Base-by-base conservation (phyloP, 148 eudicot species). In the Vaccinium corymbosum region DNA sequence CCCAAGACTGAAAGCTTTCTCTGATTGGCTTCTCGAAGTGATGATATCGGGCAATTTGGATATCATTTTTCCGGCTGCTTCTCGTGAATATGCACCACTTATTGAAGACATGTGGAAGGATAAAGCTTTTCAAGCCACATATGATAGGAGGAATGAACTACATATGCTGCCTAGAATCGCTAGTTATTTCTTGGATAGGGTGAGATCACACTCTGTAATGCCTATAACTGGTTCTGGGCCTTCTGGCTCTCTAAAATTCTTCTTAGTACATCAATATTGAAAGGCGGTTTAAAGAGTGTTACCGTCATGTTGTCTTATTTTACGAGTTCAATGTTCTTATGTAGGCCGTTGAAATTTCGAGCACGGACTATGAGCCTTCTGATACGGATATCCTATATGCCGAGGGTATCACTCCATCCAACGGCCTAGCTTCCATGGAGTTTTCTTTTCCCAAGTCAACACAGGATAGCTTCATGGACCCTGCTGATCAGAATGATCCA, bases 21-120 rank as follows among this genome's bases (percentile, higher is more conserved):
- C 97, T 19, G 92, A 91, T 68, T 93, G 98, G 96, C 91, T 95
- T 82, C 89, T 94, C 55, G 82, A 92, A 81, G 85, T 89, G 68
- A 91, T 89, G 92, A 84, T 88, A 76, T 88, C 98, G 5, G 93
- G 95, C 81, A 94, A 94, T 87, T 89, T 94, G 82, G 93, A 94
- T 53, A 85, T 81, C 83, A 85, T 93, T 48, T 91, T 92, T 80
- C 96, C 95, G 14, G 96, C 94, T 78, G 86, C 95, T 2, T 84
- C 96, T 84, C 90, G 96, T 85, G 98, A 93, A 90, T 90, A 93
- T 84, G 91, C 98, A 64, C 90, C 89, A 48, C 66, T 51, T 79
- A 93, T 95, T 59, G 95, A 92, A 84, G 96, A 95, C 57, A 79
- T 95, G 56, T 92, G 97, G 98, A 93, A 91, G 68, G 91, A 94